Evolutionary conservation across 768 basidiomycete species (phyloP).

Genomic region (Leucosporidium creatinivorum): DNA sequence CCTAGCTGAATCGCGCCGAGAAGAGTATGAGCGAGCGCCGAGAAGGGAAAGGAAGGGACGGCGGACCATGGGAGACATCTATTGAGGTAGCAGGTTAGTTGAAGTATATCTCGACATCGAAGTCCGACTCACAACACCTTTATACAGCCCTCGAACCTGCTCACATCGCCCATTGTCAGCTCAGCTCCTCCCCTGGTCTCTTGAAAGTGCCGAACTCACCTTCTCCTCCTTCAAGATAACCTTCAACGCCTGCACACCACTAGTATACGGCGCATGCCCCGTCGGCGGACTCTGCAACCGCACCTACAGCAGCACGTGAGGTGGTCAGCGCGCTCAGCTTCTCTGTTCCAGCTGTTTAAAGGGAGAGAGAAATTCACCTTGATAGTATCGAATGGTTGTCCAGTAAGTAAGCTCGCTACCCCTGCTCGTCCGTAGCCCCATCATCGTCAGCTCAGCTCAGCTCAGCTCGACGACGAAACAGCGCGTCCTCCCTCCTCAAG

Average conservation of each 20-base stretch:
- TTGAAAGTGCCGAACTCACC: too few relatives aligned
- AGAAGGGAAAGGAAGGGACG: not conserved
- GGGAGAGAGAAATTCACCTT: conserved; percentile 17
- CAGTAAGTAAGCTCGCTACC: conserved; percentile 59
- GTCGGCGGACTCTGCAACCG: conserved; percentile 22
- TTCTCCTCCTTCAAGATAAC: conserved; percentile 67
- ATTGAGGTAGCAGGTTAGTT: not conserved
- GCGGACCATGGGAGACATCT: conserved; percentile 3
- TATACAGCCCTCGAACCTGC: conserved; percentile 50
- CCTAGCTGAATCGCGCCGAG: conserved; percentile 48
- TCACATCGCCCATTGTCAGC: not conserved
- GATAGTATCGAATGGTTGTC: conserved; percentile 72
- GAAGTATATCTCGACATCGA: not conserved
- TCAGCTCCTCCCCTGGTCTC: too few relatives aligned
- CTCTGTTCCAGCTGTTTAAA: not conserved
- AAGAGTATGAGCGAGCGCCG: conserved; percentile 51
- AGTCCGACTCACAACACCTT: conserved; percentile 50
- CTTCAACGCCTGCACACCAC: conserved; percentile 55
- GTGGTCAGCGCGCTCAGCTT: not conserved
- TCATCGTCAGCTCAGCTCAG: not conserved
- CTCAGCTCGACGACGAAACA: too few relatives aligned
- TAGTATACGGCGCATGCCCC: conserved; percentile 53
- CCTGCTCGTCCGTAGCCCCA: conserved; percentile 41
- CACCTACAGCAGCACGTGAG: not conserved
- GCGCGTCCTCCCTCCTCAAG: too few relatives aligned